Evolutionary conservation across 257 asterid species (phyloP).

Genomic region (Parsonsia alboflavescens): DNA sequence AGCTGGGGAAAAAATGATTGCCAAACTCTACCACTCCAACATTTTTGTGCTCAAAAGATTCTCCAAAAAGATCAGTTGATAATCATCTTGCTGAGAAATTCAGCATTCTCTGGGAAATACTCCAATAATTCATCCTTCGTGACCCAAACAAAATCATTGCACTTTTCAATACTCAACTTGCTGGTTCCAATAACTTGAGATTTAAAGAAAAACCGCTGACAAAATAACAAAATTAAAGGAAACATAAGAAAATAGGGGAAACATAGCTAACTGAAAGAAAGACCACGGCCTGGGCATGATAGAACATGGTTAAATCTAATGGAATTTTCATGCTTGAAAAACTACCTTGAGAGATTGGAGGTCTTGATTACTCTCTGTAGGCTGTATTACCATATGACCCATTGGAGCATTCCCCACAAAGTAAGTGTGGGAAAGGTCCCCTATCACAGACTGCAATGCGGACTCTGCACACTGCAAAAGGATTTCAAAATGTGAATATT

Average conservation of each 20-base stretch:
- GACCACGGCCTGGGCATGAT: neutral
- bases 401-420: slow-evolving; percentile 94
- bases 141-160: slow-evolving; percentile 83
- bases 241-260: neutral
- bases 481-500: slow-evolving; percentile 13
- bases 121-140: slow-evolving; percentile 84
- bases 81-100: slow-evolving; percentile 74
- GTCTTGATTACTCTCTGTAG: slow-evolving; percentile 31
- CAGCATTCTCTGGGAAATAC: slow-evolving; percentile 75
- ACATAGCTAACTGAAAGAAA: neutral
- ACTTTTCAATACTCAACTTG: slow-evolving; percentile 44
- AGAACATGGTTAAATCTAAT: neutral
- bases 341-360: slow-evolving; percentile 48
- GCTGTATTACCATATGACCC: slow-evolving; percentile 53
- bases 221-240: neutral
- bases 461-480: slow-evolving; percentile 83
- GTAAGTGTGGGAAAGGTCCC: slow-evolving; percentile 71
- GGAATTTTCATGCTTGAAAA: no score
- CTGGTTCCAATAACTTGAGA: slow-evolving; percentile 77
- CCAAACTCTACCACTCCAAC: no score
- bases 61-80: slow-evolving; percentile 22
- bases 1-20: neutral
- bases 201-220: slow-evolving; percentile 87
- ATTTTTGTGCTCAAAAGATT: no score
- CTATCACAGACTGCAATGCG: slow-evolving; percentile 73